Base-by-base conservation (phyloP, 2,329 filamentous ascomycete genomes). In the Fusarium palustre region DNA sequence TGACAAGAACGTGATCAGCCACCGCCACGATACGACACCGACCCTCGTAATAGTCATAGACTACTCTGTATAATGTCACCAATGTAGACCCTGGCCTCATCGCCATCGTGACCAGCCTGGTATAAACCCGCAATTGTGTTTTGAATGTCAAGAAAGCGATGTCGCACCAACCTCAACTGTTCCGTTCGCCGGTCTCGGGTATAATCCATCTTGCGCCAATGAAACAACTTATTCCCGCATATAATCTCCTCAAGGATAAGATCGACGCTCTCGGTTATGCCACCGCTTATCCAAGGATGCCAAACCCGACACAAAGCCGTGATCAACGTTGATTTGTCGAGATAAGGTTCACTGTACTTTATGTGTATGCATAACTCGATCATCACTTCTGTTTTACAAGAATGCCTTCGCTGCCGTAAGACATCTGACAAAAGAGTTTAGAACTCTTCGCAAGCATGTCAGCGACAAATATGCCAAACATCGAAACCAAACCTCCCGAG, bases 41-140 rank as follows among this genome's bases (percentile, higher is more conserved):
- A 10, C 41, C 56, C 16, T 38, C 16, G 6, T 56, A 62, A 30
- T 57, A 41, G 22, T 57, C 57, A 22, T 57, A 60, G 3, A 60
- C 52, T 0, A n/a, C n/a, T n/a, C n/a, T n/a, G n/a, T n/a, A 34
- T 24, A 9, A 57, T 8, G 30, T 57, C 57, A 18, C 49, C 43
- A 3, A 60, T 13, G n/a, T 48, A 22, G 22, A 60, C 22, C 7
- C 55, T 48, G 28, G 42, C 12, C 13, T 12, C 4, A 13, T 38
- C 10, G 3, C 16, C 42, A 0, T n/a, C n/a, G n/a, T n/a, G n/a
- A n/a, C n/a, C n/a, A n/a, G n/a, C n/a, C n/a, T n/a, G n/a, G n/a
- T n/a, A n/a, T n/a, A n/a, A n/a, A n/a, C n/a, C n/a, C n/a, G n/a
- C n/a, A n/a, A n/a, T n/a, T n/a, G n/a, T n/a, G n/a, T 16, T 13